Base-by-base conservation (phyloP, 345 rosid genomes). In the Syzygium jambos region DNA sequence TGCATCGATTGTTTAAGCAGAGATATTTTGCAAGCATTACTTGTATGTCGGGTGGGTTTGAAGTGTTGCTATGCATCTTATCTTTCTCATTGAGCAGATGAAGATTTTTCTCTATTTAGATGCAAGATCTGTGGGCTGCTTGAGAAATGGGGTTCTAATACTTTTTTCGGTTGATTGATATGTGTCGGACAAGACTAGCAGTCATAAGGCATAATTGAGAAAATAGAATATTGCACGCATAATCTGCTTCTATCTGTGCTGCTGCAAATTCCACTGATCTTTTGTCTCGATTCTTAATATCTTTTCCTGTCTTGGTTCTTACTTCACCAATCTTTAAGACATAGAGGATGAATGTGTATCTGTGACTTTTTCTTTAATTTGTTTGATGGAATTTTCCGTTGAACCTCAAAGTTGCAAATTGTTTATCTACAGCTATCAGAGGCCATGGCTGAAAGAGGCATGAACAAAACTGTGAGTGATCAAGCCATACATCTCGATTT, bases 401-500 rank as follows among this genome's bases (percentile, higher is more conserved):
- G 52, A 78, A 46, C 63, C 56, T 30, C 46, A 41, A 86, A 2
- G 3, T 77, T 25, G 38, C 17, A 21, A 86, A 56, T 38, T 51
- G 88, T 87, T 87, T 25, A 82, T 63, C 43, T 86, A 29, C 91
- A 98, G 99, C 93, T 98, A 29, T 98, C 99, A 54, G 97, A 98
- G 89, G 90, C 90, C 51, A 95, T 95, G 99, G 91, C 86, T n/a
- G 85, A 87, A 78, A 93, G 95, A 91, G 97, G 98, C 55, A 94
- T 95, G 97, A 95, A 95, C 92, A 96, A 95, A 93, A 98, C 99
- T 4, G 95, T 93, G 54, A 95, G 98, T 86, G 99, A 98, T 93
- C 97, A 96, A 91, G 99, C 99, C 55, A 94, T 98, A 52, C 99
- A 98, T 96, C 96, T 98, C 21, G 99, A 98, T 92, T 93, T 98